Percentiles rank a stretch among this genome's conserved stretches.
Evolutionary conservation across 225 moss, liverwort and hornwort species (phyloP).

Genomic region (Asterella californica): DNA sequence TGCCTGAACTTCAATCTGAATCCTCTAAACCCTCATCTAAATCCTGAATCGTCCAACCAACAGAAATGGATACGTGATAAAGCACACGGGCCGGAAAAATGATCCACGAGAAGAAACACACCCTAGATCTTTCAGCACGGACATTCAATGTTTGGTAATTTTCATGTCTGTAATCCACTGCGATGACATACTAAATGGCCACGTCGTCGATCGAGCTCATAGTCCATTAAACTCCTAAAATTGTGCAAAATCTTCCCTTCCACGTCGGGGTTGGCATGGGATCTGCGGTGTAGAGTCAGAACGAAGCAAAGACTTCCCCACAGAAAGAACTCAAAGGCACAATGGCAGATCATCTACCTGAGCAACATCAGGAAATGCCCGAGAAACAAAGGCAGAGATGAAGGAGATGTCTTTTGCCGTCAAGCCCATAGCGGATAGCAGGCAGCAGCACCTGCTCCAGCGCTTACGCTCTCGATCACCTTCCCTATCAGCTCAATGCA

Average conservation of each 20-base stretch:
- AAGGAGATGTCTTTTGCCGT: constrained; percentile 1
- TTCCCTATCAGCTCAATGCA: background rate
- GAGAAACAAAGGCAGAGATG: constrained; percentile 21
- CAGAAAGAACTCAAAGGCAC: background rate
- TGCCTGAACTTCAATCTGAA: background rate
- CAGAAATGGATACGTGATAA: background rate
- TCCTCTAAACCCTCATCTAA: background rate
- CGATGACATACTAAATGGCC: background rate
- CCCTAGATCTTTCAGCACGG: background rate
- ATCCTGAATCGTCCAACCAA: background rate
- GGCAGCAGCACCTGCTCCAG: background rate
- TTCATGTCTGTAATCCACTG: background rate
- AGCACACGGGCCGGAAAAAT: background rate
- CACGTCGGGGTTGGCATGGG: too few relatives aligned
- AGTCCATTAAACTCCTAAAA: background rate
- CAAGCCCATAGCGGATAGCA: constrained; percentile 15
- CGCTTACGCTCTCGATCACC: constrained; percentile 1
- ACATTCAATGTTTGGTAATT: too few relatives aligned
- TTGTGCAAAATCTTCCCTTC: background rate
- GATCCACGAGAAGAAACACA: background rate
- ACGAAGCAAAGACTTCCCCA: background rate
- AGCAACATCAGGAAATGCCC: background rate
- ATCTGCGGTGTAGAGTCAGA: too few relatives aligned
- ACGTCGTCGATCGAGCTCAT: background rate
- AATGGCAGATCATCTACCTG: background rate